Evolutionary conservation across 192 early-diverging fungal genomes (phyloP).

Genomic region (Pecoramyces ruminantium): DNA sequence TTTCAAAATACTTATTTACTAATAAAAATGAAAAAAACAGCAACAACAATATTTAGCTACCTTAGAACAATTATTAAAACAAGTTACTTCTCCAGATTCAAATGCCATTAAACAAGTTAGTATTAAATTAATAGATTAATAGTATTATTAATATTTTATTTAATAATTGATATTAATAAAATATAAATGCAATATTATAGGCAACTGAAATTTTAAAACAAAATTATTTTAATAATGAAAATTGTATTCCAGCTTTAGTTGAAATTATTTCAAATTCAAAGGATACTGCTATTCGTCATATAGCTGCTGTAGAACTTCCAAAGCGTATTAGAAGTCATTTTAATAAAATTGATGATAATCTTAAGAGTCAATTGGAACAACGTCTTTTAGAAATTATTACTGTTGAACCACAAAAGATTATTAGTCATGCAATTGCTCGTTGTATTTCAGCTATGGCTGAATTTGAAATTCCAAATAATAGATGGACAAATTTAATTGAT

Average conservation of each 20-base stretch:
- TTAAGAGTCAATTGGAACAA: conserved; percentile 40
- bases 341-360: conserved; percentile 37
- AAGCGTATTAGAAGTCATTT: conserved; percentile 67
- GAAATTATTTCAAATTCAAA: conserved; percentile 25
- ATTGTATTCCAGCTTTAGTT: conserved; percentile 67
- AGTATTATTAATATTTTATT: not conserved
- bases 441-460: conserved; percentile 80
- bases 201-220: conserved; percentile 55
- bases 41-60: not conserved
- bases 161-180: not conserved
- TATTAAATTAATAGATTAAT: not conserved
- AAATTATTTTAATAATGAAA: conserved; percentile 47
- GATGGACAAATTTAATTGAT: conserved; percentile 60
- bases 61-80: conserved; percentile 3
- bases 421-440: conserved; percentile 62
- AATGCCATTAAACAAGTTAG: conserved; percentile 1
- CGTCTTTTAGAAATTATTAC: conserved; percentile 54
- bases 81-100: conserved; percentile 1
- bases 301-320: conserved; percentile 76
- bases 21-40: not conserved
- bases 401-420: conserved; percentile 46
- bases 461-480: conserved; percentile 55
- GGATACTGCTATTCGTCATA: conserved; percentile 42
- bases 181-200: conserved; percentile 13
- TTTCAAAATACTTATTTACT: no score